Evolutionary conservation across 768 basidiomycete species (phyloP), one percentile per base, ranked within the genome.

Genomic region (Russula vinacea): DNA sequence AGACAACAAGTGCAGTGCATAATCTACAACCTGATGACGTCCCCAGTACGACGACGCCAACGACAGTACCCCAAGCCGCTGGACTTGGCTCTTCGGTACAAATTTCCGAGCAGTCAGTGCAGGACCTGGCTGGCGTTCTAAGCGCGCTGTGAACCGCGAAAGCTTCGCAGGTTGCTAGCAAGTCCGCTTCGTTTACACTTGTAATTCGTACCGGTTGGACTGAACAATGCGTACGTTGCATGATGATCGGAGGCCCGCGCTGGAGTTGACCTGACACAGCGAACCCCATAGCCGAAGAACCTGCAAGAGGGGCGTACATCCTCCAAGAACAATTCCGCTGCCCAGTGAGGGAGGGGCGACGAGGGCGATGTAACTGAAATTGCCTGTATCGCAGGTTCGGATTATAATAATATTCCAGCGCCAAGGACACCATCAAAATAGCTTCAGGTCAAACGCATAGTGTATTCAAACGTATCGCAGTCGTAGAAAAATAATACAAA

Each of bases 401-500:
- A 32, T 35, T 8, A 47, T 2, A 24, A 35, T 14, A 17, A 17
- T 17, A 19, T 9, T 32, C 26, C 39, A n/a, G 16, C n/a, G 7
- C 16, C 22, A 26, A 33, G 19, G 11, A 29, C 16, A 26, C 5
- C 35, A 39, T 40, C 61, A 29, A 39, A 17, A 9, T 10, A 35
- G 13, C 13, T 19, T 26, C 6, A 17, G 11, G 42, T 10, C 49
- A 55, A 44, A 16, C 8, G n/a, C 22, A 65, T 60, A 49, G 10
- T 32, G 32, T 60, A 55, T 56, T 65, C 58, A 42, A 24, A 10
- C 40, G 19, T 58, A 64, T 49, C 19, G 35, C 33, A 17, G 19
- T 49, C 53, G 45, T 60, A 65, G 33, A 40, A 56, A 39, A 37
- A 35, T 65, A 60, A 56, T 65, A 65, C 64, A 65, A 65, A 39